Evolutionary conservation across 2,329 filamentous ascomycete species (phyloP).

Genomic region (Cadophora sp.): DNA sequence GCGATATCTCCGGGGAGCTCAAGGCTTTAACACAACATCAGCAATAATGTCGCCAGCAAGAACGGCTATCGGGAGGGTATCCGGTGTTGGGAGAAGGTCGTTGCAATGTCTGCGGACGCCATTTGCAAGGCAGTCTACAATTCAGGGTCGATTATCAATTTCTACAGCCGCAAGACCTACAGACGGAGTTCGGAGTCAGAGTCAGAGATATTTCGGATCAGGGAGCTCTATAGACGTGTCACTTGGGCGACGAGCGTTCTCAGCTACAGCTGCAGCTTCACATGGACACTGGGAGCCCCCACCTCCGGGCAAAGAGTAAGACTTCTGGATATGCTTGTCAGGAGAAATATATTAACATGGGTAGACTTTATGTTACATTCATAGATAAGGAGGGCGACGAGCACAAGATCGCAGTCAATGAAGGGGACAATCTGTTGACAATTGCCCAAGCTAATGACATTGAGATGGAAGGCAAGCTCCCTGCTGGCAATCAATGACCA

Average conservation of each 20-base stretch:
- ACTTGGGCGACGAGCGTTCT: slow-evolving; percentile 58
- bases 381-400: slow-evolving; percentile 86
- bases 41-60: slow-evolving; percentile 28
- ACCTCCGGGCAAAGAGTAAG: slow-evolving; percentile 90
- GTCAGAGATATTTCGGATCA: not conserved
- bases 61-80: slow-evolving; percentile 20
- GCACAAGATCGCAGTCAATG: slow-evolving; percentile 78
- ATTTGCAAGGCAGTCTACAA: slow-evolving; percentile 21
- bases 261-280: slow-evolving; percentile 60
- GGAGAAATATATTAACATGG: not conserved
- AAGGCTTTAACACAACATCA: not conserved
- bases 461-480: slow-evolving; percentile 85
- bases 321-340: slow-evolving; percentile 8
- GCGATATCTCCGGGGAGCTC: slow-evolving; percentile 12
- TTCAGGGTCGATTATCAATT: slow-evolving; percentile 20
- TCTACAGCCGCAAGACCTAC: slow-evolving; percentile 11
- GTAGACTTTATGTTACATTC: slow-evolving; percentile 86
- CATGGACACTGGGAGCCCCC: slow-evolving; percentile 87
- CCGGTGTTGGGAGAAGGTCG: slow-evolving; percentile 21
- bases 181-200: not conserved
- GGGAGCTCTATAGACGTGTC: not conserved
- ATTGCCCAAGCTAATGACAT: slow-evolving; percentile 94
- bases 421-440: slow-evolving; percentile 92
- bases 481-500: not conserved
- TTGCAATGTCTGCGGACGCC: slow-evolving; percentile 26